These are phyloP conservation scores for Yarrowia deformans DNA, from an alignment of 805 yeast genomes.

Conservation along the genomic window DNA sequence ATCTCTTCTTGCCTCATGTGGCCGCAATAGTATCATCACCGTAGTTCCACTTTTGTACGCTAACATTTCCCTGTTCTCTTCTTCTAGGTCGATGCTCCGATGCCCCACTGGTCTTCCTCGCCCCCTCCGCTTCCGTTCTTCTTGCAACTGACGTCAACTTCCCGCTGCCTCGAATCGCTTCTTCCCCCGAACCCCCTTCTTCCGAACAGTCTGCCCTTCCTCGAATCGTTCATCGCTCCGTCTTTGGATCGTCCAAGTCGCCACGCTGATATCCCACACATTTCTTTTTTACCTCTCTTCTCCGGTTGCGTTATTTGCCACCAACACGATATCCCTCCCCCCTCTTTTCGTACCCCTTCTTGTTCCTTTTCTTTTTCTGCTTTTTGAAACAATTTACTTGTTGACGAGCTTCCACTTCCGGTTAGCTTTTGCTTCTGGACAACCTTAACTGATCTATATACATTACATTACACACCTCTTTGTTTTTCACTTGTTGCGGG, in stretches of 20 bases:
- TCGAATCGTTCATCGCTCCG: too few relatives aligned
- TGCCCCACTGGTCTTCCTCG: background rate
- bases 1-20: background rate
- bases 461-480: background rate
- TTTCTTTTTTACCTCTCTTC: too few relatives aligned
- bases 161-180: too few relatives aligned
- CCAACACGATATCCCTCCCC: too few relatives aligned
- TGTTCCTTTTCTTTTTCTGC: background rate
- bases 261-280: too few relatives aligned
- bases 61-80: background rate
- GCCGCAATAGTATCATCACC: background rate
- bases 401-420: slow-evolving; percentile 1
- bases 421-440: background rate
- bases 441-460: slow-evolving; percentile 13
- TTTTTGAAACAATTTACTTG: background rate
- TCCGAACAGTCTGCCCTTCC: too few relatives aligned
- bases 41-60: background rate
- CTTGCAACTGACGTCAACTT: too few relatives aligned
- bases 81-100: background rate
- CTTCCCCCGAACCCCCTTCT: too few relatives aligned
- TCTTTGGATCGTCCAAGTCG: too few relatives aligned
- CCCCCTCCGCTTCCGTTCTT: background rate
- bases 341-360: too few relatives aligned
- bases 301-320: too few relatives aligned
- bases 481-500: background rate